phyloP scores from a whole-genome alignment of 2,329 filamentous ascomycete genomes.

The Colletotrichum tropicale region DNA sequence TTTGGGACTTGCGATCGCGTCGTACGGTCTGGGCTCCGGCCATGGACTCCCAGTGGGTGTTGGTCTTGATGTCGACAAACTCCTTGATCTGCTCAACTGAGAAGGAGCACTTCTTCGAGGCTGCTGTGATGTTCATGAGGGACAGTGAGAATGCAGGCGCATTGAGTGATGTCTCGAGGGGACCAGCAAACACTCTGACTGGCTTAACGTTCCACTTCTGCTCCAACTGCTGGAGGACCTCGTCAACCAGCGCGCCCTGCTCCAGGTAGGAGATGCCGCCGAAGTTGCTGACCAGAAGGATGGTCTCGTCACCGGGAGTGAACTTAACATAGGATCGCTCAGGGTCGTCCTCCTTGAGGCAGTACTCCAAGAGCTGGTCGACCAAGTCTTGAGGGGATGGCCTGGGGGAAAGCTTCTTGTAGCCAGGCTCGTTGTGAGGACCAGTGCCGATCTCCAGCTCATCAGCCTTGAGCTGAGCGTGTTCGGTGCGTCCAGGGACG shows the following conservation, averaged over 20 bases:
- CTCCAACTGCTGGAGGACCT: conserved; percentile 55
- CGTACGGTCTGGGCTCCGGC: conserved; percentile 46
- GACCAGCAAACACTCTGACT: conserved; percentile 63
- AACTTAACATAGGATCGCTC: conserved; percentile 56
- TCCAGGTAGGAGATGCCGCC: conserved; percentile 64
- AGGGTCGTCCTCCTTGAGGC: conserved; percentile 60
- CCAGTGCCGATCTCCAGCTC: conserved; percentile 70
- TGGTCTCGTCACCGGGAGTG: conserved; percentile 48
- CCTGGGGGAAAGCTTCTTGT: conserved; percentile 58
- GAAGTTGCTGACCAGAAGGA: conserved; percentile 63
- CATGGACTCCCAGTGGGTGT: conserved; percentile 59
- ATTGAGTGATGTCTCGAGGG: conserved; percentile 75
- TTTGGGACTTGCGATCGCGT: conserved; percentile 44
- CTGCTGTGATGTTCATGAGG: conserved; percentile 61
- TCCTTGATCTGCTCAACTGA: conserved; percentile 59
- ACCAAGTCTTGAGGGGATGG: conserved; percentile 54
- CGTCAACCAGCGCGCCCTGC: conserved; percentile 57
- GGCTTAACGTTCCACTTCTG: conserved; percentile 52
- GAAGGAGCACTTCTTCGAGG: conserved; percentile 48
- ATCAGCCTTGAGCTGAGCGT: conserved; percentile 50
- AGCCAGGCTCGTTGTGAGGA: conserved; percentile 70
- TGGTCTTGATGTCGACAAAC: conserved; percentile 69
- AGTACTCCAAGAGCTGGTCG: conserved; percentile 63
- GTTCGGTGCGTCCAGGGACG: conserved; percentile 56
- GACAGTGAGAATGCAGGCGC: conserved; percentile 74